phyloP scores from a whole-genome alignment of 2,329 filamentous ascomycete genomes.

The Fusarium tuaranense region DNA sequence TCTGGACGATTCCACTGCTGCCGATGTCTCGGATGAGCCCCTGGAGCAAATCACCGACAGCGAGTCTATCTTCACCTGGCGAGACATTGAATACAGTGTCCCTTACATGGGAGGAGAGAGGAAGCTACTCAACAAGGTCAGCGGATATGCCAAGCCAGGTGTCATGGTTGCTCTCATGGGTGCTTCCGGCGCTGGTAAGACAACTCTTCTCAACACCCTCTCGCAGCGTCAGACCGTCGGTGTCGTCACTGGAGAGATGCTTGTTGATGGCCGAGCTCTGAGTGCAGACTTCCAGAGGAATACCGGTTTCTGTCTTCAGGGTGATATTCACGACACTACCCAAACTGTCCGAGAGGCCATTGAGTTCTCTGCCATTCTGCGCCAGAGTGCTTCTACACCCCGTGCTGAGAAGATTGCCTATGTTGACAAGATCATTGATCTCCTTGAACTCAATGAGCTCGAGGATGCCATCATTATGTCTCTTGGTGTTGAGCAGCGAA shows the following conservation, averaged over 20 bases:
- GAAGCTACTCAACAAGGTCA: slow-evolving; percentile 62
- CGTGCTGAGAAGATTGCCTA: slow-evolving; percentile 73
- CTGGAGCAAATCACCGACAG: slow-evolving; percentile 46
- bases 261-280: slow-evolving; percentile 77
- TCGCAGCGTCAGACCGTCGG: slow-evolving; percentile 81
- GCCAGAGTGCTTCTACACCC: slow-evolving; percentile 67
- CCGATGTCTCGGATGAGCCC: slow-evolving; percentile 8
- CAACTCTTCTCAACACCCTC: slow-evolving; percentile 81
- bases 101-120: slow-evolving; percentile 55
- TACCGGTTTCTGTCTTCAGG: slow-evolving; percentile 75
- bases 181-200: slow-evolving; percentile 85
- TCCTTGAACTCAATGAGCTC: slow-evolving; percentile 73
- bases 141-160: slow-evolving; percentile 83
- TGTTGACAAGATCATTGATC: slow-evolving; percentile 72
- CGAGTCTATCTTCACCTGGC: slow-evolving; percentile 73
- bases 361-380: slow-evolving; percentile 72
- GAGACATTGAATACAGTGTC: slow-evolving; percentile 78
- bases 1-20: slow-evolving; percentile 8
- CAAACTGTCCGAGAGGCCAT: slow-evolving; percentile 74
- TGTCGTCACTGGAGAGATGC: slow-evolving; percentile 78
- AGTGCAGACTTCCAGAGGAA: slow-evolving; percentile 81
- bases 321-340: slow-evolving; percentile 73
- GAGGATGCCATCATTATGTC: slow-evolving; percentile 71
- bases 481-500: slow-evolving; percentile 68
- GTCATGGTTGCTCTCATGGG: slow-evolving; percentile 86